Evolutionary conservation across 1,284 basidiomycete species (phyloP).

Genomic region (Ganoderma boninense): DNA sequence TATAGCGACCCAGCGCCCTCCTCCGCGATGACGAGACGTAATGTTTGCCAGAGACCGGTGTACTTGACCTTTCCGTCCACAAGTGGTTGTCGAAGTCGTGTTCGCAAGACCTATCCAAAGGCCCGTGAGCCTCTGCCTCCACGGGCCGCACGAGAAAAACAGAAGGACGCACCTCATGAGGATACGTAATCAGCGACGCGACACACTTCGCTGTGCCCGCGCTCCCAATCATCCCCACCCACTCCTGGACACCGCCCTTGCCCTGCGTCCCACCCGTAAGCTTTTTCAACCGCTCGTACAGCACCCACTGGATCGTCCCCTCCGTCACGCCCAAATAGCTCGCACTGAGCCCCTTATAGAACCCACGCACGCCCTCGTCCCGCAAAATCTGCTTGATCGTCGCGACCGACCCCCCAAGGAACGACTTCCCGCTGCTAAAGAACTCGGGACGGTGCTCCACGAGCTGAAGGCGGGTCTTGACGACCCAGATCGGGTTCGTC

Average conservation of each 20-base stretch:
- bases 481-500: constrained; percentile 99
- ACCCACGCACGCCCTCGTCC: constrained; percentile 87
- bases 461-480: constrained; percentile 95
- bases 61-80: constrained; percentile 85
- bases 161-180: constrained; percentile 80
- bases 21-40: constrained; percentile 87
- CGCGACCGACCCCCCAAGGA: constrained; percentile 63
- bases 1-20: constrained; percentile 91
- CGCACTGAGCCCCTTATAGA: constrained; percentile 96
- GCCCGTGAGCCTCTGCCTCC: background rate
- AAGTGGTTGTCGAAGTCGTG: constrained; percentile 88
- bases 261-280: constrained; percentile 63
- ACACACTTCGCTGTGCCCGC: constrained; percentile 95
- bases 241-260: constrained; percentile 66
- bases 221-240: constrained; percentile 87
- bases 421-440: constrained; percentile 38
- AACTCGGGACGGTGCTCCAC: constrained; percentile 35
- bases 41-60: constrained; percentile 86
- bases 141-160: background rate
- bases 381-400: constrained; percentile 80
- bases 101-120: constrained; percentile 80
- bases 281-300: constrained; percentile 90
- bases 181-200: constrained; percentile 94
- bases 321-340: constrained; percentile 97
- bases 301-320: constrained; percentile 96